These are phyloP conservation scores for Monosporozyma solicola DNA, from an alignment of 805 yeast genomes.

Conservation along the genomic window DNA sequence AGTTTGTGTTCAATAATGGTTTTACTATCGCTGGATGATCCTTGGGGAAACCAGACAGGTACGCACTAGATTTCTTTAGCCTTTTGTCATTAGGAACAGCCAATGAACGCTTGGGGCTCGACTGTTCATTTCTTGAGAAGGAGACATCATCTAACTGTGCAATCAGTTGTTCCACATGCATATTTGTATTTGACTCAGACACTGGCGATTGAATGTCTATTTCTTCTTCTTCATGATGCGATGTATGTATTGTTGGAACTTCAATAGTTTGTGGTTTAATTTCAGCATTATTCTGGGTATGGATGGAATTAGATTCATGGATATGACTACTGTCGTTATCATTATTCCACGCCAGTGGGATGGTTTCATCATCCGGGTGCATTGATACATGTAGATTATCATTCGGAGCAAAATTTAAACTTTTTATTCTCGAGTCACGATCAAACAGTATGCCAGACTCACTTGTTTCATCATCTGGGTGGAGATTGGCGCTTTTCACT, in stretches of 20 bases:
- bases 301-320: background rate
- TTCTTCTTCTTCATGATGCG: background rate
- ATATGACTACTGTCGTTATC: background rate
- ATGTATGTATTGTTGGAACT: background rate
- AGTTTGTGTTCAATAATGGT: slow-evolving; percentile 3
- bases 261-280: background rate
- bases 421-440: slow-evolving; percentile 6
- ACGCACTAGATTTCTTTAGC: slow-evolving; percentile 29
- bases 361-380: background rate
- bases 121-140: slow-evolving; percentile 17
- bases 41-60: slow-evolving; percentile 23
- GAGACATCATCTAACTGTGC: slow-evolving; percentile 26
- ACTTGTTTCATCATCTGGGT: background rate
- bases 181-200: slow-evolving; percentile 13
- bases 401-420: slow-evolving; percentile 15
- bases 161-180: slow-evolving; percentile 24
- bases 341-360: background rate
- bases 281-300: background rate
- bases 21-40: background rate
- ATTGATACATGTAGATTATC: slow-evolving; percentile 3
- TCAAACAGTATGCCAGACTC: background rate
- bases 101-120: background rate
- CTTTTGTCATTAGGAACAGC: background rate
- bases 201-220: background rate
- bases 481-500: background rate